A percentile compares a stretch with the other conserved stretches of the same genome.
These are phyloP conservation scores for Penicillium pulvis DNA, from an alignment of 495 filamentous ascomycete genomes.

Conservation along the genomic window DNA sequence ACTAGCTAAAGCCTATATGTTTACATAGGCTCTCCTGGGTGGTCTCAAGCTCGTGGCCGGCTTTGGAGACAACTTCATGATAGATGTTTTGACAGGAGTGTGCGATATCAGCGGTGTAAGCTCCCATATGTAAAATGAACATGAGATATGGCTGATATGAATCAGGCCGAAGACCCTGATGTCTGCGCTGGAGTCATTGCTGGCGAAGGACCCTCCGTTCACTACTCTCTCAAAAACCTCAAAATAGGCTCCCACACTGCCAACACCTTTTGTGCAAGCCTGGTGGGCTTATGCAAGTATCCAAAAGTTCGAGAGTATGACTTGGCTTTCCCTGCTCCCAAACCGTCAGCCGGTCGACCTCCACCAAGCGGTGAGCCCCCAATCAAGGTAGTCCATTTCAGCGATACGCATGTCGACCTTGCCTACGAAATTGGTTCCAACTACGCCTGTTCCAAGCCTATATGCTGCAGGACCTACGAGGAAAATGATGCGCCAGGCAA, in stretches of 20 bases:
- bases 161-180: slow-evolving; percentile 47
- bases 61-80: slow-evolving; percentile 45
- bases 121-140: neutral
- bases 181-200: slow-evolving; percentile 51
- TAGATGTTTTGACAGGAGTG: slow-evolving; percentile 42
- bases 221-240: slow-evolving; percentile 48
- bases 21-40: slow-evolving; percentile 40
- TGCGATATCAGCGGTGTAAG: slow-evolving; percentile 47
- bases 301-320: slow-evolving; percentile 44
- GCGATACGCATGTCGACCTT: slow-evolving; percentile 57
- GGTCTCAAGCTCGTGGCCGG: slow-evolving; percentile 47
- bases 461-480: slow-evolving; percentile 56
- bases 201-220: slow-evolving; percentile 51
- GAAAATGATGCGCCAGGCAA: slow-evolving; percentile 43
- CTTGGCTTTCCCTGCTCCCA: slow-evolving; percentile 47
- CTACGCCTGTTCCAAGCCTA: slow-evolving; percentile 55
- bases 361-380: slow-evolving; percentile 46
- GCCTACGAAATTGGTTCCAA: slow-evolving; percentile 52
- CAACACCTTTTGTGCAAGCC: slow-evolving; percentile 47
- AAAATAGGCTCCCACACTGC: slow-evolving; percentile 48
- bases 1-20: neutral
- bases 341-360: slow-evolving; percentile 41
- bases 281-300: slow-evolving; percentile 52
- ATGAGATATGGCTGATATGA: neutral
- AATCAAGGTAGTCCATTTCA: slow-evolving; percentile 56